Percentiles rank a stretch among this genome's conserved stretches.
Evolutionary conservation across 805 yeast genomes (phyloP).

Genomic region (Candida sithepensis): DNA sequence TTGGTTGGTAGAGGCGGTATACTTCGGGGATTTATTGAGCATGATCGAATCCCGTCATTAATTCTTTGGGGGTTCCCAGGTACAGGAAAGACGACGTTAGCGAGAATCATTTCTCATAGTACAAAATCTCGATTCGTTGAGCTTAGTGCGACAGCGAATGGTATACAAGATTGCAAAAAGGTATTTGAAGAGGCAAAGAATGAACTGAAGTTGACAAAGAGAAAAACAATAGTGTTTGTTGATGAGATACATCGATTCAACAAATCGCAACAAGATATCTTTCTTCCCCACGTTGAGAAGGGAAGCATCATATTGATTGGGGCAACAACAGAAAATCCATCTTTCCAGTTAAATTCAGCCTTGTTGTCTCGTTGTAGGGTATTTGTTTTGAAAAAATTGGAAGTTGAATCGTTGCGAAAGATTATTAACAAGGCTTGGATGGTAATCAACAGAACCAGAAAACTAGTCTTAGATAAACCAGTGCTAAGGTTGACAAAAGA

Average conservation of each 20-base stretch:
- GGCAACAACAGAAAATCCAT: conserved; percentile 97
- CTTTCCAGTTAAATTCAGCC: conserved; percentile 77
- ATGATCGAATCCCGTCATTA: conserved; percentile 77
- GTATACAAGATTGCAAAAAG: conserved; percentile 61
- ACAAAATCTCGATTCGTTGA: conserved; percentile 64
- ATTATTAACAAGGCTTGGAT: conserved; percentile 59
- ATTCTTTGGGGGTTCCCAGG: conserved; percentile 97
- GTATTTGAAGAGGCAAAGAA: conserved; percentile 50
- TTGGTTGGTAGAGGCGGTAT: conserved; percentile 64
- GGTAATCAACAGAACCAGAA: conserved; percentile 56
- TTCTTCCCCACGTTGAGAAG: conserved; percentile 78
- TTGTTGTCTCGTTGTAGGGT: conserved; percentile 80
- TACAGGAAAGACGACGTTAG: conserved; percentile 84
- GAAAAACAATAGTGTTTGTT: conserved; percentile 70
- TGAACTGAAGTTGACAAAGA: conserved; percentile 42
- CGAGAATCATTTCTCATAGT: conserved; percentile 51
- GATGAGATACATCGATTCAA: conserved; percentile 93
- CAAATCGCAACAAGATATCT: conserved; percentile 82
- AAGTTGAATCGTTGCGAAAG: conserved; percentile 42
- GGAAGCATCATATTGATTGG: conserved; percentile 84
- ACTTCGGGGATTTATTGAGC: conserved; percentile 58
- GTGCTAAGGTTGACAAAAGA: conserved; percentile 51
- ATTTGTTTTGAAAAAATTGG: conserved; percentile 59
- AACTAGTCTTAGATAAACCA: conserved; percentile 45
- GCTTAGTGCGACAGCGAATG: conserved; percentile 77